A percentile compares a stretch with the other conserved stretches of the same genome.
Conservation (phyloP, 73 alveolate genomes). For the Diophrys sp. region DNA sequence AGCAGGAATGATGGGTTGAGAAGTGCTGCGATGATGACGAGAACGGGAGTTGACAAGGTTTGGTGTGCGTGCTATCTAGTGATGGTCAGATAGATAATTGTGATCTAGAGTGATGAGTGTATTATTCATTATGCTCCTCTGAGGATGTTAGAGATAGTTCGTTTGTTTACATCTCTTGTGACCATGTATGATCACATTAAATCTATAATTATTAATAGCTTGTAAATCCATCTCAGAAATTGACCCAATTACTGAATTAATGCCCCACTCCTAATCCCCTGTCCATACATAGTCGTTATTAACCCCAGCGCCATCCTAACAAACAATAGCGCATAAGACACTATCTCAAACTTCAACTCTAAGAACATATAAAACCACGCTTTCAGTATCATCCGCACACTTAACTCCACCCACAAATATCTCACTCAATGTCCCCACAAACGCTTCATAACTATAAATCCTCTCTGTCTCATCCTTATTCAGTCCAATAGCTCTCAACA, state of each 20-base stretch:
- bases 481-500: constrained; percentile 92
- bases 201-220: no score
- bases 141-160: constrained; percentile 76
- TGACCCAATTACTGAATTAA: no score
- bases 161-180: constrained; percentile 76
- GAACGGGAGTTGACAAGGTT: no score
- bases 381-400: constrained; percentile 83
- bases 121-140: constrained; percentile 65
- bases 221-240: no score
- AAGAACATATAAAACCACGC: constrained; percentile 85
- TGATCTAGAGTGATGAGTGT: no score
- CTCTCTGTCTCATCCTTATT: constrained; percentile 77
- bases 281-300: constrained; percentile 82
- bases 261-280: no score
- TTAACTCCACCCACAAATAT: constrained; percentile 88
- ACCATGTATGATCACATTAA: constrained; percentile 84
- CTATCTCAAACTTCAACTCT: constrained; percentile 89
- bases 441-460: constrained; percentile 90
- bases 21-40: no score
- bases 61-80: no score
- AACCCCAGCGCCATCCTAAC: constrained; percentile 74
- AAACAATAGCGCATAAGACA: constrained; percentile 79
- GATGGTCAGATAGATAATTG: no score
- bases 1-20: no score
- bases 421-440: constrained; percentile 77